Evolutionary conservation across 192 early-diverging fungal genomes (phyloP).

Genomic region (Linnemannia exigua): DNA sequence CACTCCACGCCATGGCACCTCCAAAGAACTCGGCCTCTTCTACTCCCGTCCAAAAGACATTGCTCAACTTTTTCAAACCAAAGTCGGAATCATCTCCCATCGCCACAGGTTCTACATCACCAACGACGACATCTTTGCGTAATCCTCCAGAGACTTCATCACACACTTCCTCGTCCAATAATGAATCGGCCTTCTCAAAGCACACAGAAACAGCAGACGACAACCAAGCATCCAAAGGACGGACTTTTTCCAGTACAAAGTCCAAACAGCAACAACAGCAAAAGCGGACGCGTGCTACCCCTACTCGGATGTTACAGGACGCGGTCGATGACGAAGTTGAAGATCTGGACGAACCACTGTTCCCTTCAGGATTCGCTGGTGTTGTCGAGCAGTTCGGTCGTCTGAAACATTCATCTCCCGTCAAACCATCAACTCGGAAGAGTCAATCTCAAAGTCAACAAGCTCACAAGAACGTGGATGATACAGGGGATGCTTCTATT

Average conservation of each 20-base stretch:
- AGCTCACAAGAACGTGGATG: background rate
- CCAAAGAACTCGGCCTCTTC: background rate
- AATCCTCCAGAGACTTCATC: background rate
- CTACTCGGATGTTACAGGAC: background rate
- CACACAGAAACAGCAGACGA: background rate
- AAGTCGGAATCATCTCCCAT: conserved; percentile 1
- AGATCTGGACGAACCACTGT: conserved; percentile 18
- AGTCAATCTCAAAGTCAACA: background rate
- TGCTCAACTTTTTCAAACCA: conserved; percentile 50
- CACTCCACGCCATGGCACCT: background rate
- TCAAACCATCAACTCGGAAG: background rate
- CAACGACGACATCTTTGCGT: background rate
- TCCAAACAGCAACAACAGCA: background rate
- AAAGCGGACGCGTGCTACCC: background rate
- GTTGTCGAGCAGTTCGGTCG: background rate
- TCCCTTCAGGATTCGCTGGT: conserved; percentile 19
- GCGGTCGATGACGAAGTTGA: background rate
- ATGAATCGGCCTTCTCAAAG: background rate
- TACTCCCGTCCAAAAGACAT: conserved; percentile 21
- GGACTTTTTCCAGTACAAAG: background rate
- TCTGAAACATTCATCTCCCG: background rate
- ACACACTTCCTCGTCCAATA: background rate
- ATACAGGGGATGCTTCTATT: background rate
- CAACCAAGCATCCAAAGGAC: background rate
- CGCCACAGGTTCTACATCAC: background rate